Base-by-base conservation (phyloP, 306 rosid genomes). In the Begonia peltatifolia region DNA sequence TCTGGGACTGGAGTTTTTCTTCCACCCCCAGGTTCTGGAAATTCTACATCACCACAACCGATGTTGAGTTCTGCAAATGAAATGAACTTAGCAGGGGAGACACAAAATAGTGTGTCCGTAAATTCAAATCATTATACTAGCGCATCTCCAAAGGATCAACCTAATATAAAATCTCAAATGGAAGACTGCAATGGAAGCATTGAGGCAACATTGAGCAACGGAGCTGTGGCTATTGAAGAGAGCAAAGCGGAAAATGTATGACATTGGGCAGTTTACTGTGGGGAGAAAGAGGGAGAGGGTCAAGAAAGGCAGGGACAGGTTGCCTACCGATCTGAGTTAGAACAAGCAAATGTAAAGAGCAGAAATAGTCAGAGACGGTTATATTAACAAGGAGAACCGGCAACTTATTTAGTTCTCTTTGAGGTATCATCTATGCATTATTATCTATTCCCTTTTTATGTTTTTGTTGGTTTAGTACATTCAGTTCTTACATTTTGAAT, bases 1-100 rank as follows among this genome's bases (percentile, higher is more conserved):
- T 87, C 99, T 0, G 99, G 99, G 36, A 90, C 97, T 0, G 97
- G 97, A 63, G 97, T 90, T 54, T 90, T 90, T 75, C 84, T 90
- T 23, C 97, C 97, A 61, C 96, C 97, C 44, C 80, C 93, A 2
- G 92, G 94, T 12, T 78, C 95, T 0, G 79, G 74, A 47, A 84
- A 67, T 64, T 59, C 93, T 55, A 63, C 84, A 41, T 52, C 75
- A 42, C 42, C 73, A 41, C 89, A 68, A 17, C 84, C 59, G 44
- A 41, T 66, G 46, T 74, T 65, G 2, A 53, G 54, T 62, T 46
- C 68, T 35, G 17, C 72, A 42, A 58, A 73, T 23, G 92, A 77
- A 62, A 58, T 55, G 65, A 77, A 60, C 66, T 42, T 42, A 23
- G 20, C 61, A 16, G 61, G 46, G n/a, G 97, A 78, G 47, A 86